Conservation (phyloP, 257 asterid species). For the Solanum chilense region DNA sequence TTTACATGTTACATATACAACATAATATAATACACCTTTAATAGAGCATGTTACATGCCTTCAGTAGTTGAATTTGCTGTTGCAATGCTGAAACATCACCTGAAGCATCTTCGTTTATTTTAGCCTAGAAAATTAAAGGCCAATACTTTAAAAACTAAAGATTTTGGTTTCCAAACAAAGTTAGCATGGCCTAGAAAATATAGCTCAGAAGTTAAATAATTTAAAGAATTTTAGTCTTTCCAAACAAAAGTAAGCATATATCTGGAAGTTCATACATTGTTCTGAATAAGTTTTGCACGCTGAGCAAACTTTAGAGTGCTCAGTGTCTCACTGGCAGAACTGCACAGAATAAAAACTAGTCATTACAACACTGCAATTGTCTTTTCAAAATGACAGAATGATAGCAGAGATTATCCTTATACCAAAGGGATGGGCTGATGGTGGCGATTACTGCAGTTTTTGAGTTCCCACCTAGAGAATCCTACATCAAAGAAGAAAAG, state of each 20-base stretch:
- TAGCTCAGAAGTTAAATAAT: background rate
- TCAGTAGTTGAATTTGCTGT: slow-evolving; percentile 59
- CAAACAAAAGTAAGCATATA: background rate
- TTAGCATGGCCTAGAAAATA: background rate
- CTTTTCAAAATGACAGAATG: background rate
- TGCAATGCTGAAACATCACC: slow-evolving; percentile 65
- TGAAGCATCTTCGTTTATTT: slow-evolving; percentile 81
- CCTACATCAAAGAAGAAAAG: slow-evolving; percentile 34
- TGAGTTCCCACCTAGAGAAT: slow-evolving; percentile 89
- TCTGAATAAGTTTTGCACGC: slow-evolving; percentile 83
- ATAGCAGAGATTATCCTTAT: background rate
- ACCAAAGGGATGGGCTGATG: slow-evolving; percentile 82
- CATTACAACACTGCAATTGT: background rate
- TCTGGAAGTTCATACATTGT: slow-evolving; percentile 40
- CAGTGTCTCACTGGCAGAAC: slow-evolving; percentile 70
- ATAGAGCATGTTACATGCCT: slow-evolving; percentile 28
- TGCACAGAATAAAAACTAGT: slow-evolving; percentile 16
- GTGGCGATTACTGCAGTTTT: slow-evolving; percentile 78
- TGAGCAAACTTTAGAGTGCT: slow-evolving; percentile 88
- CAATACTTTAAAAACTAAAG: background rate
- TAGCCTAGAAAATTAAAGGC: slow-evolving; percentile 41
- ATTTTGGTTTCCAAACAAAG: background rate
- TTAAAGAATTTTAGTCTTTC: background rate
- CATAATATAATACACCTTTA: slow-evolving; percentile 35
- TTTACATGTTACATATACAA: background rate